Evolutionary conservation across 495 filamentous ascomycete species (phyloP).

Genomic region (Copromyces sp.): DNA sequence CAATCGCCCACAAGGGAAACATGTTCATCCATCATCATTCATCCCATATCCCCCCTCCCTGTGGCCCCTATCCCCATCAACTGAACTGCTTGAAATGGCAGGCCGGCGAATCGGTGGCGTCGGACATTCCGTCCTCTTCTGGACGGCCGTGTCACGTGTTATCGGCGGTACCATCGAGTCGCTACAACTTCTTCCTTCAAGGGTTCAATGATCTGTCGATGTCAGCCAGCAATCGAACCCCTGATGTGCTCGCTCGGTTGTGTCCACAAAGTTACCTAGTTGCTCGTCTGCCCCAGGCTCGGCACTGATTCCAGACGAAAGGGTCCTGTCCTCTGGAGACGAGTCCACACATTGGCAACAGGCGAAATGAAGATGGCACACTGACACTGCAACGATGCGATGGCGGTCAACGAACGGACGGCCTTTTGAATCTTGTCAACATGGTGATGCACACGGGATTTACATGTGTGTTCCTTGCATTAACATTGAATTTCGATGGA

Average conservation of each 20-base stretch:
- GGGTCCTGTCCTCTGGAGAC: not conserved
- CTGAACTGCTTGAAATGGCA: not conserved
- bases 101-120: not conserved
- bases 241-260: not conserved
- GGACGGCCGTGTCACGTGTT: not conserved
- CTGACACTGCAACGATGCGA: not conserved
- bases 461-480: not conserved
- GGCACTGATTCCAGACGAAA: not conserved
- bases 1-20: not conserved
- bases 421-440: not conserved
- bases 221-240: not conserved
- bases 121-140: not conserved
- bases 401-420: not conserved
- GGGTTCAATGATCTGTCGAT: not conserved
- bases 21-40: not conserved
- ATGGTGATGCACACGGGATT: not conserved
- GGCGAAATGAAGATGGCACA: conserved; percentile 1
- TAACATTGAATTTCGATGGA: not conserved
- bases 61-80: not conserved
- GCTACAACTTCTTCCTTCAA: not conserved
- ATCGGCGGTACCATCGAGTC: not conserved
- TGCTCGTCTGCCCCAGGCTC: not conserved
- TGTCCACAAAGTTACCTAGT: not conserved
- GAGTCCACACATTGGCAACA: not conserved
- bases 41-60: not conserved